phyloP scores from a whole-genome alignment of 1,284 basidiomycete genomes.

The Cutaneotrichosporon sp. region DNA sequence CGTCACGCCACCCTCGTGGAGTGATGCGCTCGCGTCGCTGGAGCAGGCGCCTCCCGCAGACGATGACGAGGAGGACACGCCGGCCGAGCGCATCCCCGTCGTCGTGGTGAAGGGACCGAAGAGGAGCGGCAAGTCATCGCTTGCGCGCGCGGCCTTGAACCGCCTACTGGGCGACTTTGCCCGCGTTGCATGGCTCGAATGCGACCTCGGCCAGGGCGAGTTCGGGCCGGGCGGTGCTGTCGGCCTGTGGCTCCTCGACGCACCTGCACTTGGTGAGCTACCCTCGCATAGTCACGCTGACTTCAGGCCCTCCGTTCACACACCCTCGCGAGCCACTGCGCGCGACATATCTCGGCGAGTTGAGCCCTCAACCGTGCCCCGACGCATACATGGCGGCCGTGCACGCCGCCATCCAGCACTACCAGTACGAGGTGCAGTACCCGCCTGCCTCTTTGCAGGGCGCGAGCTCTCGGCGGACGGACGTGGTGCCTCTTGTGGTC shows the following conservation, averaged over 20 bases:
- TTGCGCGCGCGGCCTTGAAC: conserved; percentile 76
- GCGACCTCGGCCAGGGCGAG: conserved; percentile 91
- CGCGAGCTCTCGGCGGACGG: conserved; percentile 53
- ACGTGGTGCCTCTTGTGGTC: conserved; percentile 78
- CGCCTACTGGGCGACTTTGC: conserved; percentile 64
- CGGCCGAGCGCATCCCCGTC: conserved; percentile 38
- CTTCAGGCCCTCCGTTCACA: conserved; percentile 78
- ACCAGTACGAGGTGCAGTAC: conserved; percentile 68
- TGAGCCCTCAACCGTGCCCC: conserved; percentile 75
- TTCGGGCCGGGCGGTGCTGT: conserved; percentile 87
- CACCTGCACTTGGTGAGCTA: conserved; percentile 67
- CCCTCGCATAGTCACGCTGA: neutral
- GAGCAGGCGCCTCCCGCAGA: conserved; percentile 2
- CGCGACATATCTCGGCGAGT: conserved; percentile 82
- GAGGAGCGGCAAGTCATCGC: conserved; percentile 85
- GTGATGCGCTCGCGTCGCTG: conserved; percentile 54
- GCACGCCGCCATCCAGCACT: conserved; percentile 68
- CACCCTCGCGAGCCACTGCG: conserved; percentile 70
- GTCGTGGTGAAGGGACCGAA: conserved; percentile 78
- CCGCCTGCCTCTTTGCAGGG: conserved; percentile 40
- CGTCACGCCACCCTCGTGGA: conserved; percentile 63
- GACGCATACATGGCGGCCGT: conserved; percentile 75
- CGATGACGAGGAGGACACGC: conserved; percentile 22
- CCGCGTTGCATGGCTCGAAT: conserved; percentile 84
- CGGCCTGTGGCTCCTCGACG: conserved; percentile 70